Base-by-base conservation (phyloP, 257 asterid species). In the Salvia splendens region DNA sequence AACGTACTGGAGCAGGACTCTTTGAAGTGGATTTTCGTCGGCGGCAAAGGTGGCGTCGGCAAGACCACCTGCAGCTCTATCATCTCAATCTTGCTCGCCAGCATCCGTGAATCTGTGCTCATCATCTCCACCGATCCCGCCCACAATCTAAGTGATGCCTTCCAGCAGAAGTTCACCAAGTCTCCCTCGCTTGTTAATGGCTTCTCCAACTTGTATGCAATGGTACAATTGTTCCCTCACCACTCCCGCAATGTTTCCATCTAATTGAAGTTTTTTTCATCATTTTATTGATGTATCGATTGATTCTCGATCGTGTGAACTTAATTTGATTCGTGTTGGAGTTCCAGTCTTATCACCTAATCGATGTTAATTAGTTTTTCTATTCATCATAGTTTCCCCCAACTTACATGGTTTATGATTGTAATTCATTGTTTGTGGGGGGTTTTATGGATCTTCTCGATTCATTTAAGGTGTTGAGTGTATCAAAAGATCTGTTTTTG, bases 11-110 rank as follows among this genome's bases (percentile, higher is more conserved):
- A 87, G 12, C 98, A 92, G 75, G 92, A 87, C 15, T 82, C 81
- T 7, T 75, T 92, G 9, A 92, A 92, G 74, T 92, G 97, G 98
- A 90, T 92, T 36, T 92, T 92, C 75, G 98, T 92, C 24, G 97
- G 98, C 12, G 98, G 98, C 2, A 92, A 92, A 73, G 97, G 98
- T 28, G 98, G 98, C 28, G 97, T 92, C 10, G 98, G 97, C 1
- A 87, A 92, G 73, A 92, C 98, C 5, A 92, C 98, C 3, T 92
- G 98, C 72, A 89, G 97, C 84, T 92, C 97, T 16, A 85, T 83
- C 24, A 69, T 92, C 12, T 82, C 93, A 9, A 85, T 86, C 64
- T 79, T 92, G 74, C 87, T 92, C 47, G 68, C 97, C 1, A 74
- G 78, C 59, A 91, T 86, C 65, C 88, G 96, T 30, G 64, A 87